Evolutionary conservation across 805 yeast genomes (phyloP).

Genomic region (Candida parachauliodes): DNA sequence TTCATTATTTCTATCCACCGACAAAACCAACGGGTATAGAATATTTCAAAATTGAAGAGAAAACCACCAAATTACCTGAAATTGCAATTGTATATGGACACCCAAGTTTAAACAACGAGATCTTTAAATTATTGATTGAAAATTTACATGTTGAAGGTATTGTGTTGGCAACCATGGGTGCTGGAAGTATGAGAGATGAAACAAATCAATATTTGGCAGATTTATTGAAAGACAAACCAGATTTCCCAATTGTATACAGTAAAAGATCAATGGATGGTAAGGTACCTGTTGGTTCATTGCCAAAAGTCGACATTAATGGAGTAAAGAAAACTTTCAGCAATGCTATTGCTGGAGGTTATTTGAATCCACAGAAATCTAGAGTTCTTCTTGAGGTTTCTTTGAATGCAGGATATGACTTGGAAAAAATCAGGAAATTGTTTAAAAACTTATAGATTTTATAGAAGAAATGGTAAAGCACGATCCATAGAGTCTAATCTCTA

Average conservation of each 20-base stretch:
- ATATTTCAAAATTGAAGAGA: slow-evolving; percentile 30
- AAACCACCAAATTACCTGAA: slow-evolving; percentile 30
- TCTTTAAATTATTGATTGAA: slow-evolving; percentile 46
- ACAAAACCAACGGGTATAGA: slow-evolving; percentile 51
- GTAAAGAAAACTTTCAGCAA: slow-evolving; percentile 21
- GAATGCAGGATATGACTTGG: slow-evolving; percentile 32
- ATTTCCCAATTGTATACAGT: slow-evolving; percentile 58
- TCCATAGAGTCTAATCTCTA: too few relatives aligned
- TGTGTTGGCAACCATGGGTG: slow-evolving; percentile 68
- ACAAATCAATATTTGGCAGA: slow-evolving; percentile 44
- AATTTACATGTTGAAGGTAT: slow-evolving; percentile 49
- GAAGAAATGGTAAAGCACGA: not conserved
- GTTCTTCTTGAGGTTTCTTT: slow-evolving; percentile 56
- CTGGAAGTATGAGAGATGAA: slow-evolving; percentile 56
- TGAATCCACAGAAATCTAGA: slow-evolving; percentile 64
- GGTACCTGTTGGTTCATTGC: slow-evolving; percentile 54
- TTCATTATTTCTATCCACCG: slow-evolving; percentile 63
- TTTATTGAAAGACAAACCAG: slow-evolving; percentile 26
- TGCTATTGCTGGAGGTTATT: slow-evolving; percentile 59
- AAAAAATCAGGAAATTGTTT: slow-evolving; percentile 44
- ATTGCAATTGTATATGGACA: slow-evolving; percentile 59
- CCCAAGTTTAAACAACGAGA: slow-evolving; percentile 52
- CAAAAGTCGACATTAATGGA: slow-evolving; percentile 19
- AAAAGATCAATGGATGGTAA: slow-evolving; percentile 69
- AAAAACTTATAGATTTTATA: slow-evolving; percentile 43